Percentiles rank a stretch among this genome's conserved stretches.
phyloP scores from a whole-genome alignment of 2,329 filamentous ascomycete genomes.

The Aspergillus texensis region DNA sequence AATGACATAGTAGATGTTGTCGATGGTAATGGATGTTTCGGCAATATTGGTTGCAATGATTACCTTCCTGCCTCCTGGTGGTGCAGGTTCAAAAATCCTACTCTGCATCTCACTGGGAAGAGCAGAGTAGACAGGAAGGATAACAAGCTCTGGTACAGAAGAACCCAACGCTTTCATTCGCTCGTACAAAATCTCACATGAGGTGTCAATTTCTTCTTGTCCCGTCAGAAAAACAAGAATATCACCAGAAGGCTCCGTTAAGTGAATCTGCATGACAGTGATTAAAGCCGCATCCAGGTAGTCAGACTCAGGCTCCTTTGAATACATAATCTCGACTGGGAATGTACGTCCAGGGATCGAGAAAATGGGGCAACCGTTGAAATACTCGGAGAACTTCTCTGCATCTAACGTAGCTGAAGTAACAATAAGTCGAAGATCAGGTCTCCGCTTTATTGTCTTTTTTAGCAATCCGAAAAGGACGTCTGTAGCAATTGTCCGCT shows the following conservation, averaged over 20 bases:
- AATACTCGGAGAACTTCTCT: slow-evolving; percentile 96
- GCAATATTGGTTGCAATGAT: slow-evolving; percentile 99
- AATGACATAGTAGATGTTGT: slow-evolving; percentile 95
- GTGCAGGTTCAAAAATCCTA: slow-evolving; percentile 90
- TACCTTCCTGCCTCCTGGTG: slow-evolving; percentile 83
- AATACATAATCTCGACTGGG: slow-evolving; percentile 95
- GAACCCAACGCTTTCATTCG: slow-evolving; percentile 95
- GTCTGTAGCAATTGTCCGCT: slow-evolving; percentile 93
- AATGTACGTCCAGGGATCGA: slow-evolving; percentile 94
- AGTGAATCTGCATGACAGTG: slow-evolving; percentile 97
- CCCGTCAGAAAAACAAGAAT: slow-evolving; percentile 97
- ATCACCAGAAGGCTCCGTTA: slow-evolving; percentile 88
- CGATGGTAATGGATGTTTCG: slow-evolving; percentile 96
- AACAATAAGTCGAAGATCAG: slow-evolving; percentile 91
- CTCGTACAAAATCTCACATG: slow-evolving; percentile 88
- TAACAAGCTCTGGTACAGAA: slow-evolving; percentile 85
- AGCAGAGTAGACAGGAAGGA: slow-evolving; percentile 94
- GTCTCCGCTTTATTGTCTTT: slow-evolving; percentile 82
- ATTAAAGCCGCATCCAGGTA: slow-evolving; percentile 93
- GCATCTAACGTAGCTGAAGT: slow-evolving; percentile 96
- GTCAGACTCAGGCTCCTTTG: slow-evolving; percentile 89
- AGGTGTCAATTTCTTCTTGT: slow-evolving; percentile 96
- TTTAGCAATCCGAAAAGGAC: slow-evolving; percentile 93
- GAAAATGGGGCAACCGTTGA: slow-evolving; percentile 94
- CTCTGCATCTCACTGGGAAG: slow-evolving; percentile 93